phyloP scores from a whole-genome alignment of 1,284 basidiomycete species.

The Sporisorium reilianum region DNA sequence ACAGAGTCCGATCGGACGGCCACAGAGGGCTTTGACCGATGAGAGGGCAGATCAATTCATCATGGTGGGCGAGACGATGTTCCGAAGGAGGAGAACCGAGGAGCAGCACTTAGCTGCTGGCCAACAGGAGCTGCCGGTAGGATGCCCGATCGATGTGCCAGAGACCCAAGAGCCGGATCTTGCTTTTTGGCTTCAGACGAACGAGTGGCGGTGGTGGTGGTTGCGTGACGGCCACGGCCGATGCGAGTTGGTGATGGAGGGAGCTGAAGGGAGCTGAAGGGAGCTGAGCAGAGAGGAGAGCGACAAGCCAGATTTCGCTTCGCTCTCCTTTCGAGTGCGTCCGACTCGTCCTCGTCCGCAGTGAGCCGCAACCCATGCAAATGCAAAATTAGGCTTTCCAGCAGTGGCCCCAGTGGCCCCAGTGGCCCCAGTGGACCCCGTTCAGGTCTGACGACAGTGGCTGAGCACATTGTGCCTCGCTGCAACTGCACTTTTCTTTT shows the following conservation, averaged over 20 bases:
- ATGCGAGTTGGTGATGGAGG: neutral
- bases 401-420: too few species aligned
- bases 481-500: too few species aligned
- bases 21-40: conserved; percentile 44
- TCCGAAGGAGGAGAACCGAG: conserved; percentile 28
- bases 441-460: neutral
- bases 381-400: too few species aligned
- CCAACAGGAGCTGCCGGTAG: too few species aligned
- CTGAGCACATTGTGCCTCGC: too few species aligned
- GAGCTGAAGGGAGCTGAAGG: neutral
- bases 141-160: too few species aligned
- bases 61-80: conserved; percentile 16
- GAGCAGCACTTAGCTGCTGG: conserved; percentile 21
- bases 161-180: too few species aligned
- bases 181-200: too few species aligned
- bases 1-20: conserved; percentile 44
- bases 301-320: neutral
- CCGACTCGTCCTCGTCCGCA: too few species aligned
- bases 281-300: neutral
- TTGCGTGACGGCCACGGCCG: conserved; percentile 13
- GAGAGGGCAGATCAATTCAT: conserved; percentile 31
- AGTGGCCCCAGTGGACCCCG: too few species aligned
- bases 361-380: neutral
- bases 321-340: neutral
- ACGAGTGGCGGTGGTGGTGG: neutral